phyloP scores from a whole-genome alignment of 768 basidiomycete species.

The Daedalea quercina region DNA sequence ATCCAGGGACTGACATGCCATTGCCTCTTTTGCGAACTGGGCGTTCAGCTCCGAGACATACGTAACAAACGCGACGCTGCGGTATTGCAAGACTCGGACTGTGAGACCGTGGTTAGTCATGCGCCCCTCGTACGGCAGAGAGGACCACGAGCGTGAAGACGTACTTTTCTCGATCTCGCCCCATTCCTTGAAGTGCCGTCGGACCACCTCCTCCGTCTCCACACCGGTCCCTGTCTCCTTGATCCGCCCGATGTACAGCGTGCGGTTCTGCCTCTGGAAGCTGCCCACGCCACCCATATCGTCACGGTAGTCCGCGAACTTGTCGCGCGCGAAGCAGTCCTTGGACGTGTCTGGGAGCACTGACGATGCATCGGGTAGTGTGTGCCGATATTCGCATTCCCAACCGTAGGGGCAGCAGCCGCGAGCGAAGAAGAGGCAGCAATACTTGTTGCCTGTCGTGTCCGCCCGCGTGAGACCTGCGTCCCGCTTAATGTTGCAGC shows the following conservation, averaged over 20 bases:
- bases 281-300: constrained; percentile 99
- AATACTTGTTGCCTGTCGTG: constrained; percentile 86
- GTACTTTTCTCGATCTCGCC: constrained; percentile 87
- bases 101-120: constrained; percentile 16
- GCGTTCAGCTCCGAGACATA: constrained; percentile 82
- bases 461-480: constrained; percentile 93
- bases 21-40: constrained; percentile 96
- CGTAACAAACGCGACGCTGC: constrained; percentile 96
- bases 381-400: constrained; percentile 96
- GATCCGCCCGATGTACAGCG: constrained; percentile 90
- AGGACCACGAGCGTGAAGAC: constrained; percentile 30
- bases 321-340: constrained; percentile 96
- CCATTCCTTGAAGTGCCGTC: constrained; percentile 93
- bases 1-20: constrained; percentile 97
- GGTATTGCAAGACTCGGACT: constrained; percentile 90
- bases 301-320: constrained; percentile 95
- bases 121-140: not conserved
- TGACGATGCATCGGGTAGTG: constrained; percentile 65
- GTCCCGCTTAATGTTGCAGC: constrained; percentile 84
- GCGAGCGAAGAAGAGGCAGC: constrained; percentile 90
- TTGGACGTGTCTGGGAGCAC: constrained; percentile 85
- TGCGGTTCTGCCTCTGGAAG: constrained; percentile 90
- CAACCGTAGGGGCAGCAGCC: constrained; percentile 98
- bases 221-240: constrained; percentile 83
- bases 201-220: constrained; percentile 89